Base-by-base conservation (phyloP, 164 flowering plant species). In the Aristolochia contorta region DNA sequence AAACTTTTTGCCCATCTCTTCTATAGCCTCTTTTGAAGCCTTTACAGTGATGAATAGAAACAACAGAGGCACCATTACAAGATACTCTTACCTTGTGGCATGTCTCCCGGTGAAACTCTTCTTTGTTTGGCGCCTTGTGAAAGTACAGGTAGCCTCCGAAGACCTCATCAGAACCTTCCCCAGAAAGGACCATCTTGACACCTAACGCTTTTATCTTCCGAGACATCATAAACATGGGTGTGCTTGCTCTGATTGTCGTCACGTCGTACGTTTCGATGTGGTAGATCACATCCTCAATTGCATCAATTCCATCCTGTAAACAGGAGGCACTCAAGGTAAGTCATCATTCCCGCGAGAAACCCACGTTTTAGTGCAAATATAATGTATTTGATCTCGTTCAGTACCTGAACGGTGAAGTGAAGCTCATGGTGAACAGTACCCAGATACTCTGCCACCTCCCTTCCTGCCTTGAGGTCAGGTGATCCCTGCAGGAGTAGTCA, bases 101-200 rank as follows among this genome's bases (percentile, higher is more conserved):
- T 37, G 91, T 89, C 74, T 92, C 98, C 0, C 65, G 82, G 63
- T 92, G 98, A 59, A 92, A 80, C 73, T 85, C 95, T 72, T 92
- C 91, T 77, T 89, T 92, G 80, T 85, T 85, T 7, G 98, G 98
- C 18, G 98, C 98, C 84, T 89, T 91, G 80, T 91, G 98, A 69
- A 91, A 91, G 70, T 91, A 91, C 69, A 91, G 59, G 67, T 91
- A 91, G 16, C 98, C 98, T 32, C 98, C 98, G 53, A 92, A 92
- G 32, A 91, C 76, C 80, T 92, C 98, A 70, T 92, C 96, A 23
- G 98, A 75, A 0, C 98, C 98, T 74, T 92, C 98, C 16, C 96
- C 96, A 22, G 98, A 92, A 12, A 92, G 61, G 37, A 92, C 98
- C 98, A 89, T 89, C 74, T 92, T 92, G n/a, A 92, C 98, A 18